These are phyloP conservation scores for Pythium oligandrum DNA, from an alignment of 352 stramenopile genomes.

Conservation along the genomic window DNA sequence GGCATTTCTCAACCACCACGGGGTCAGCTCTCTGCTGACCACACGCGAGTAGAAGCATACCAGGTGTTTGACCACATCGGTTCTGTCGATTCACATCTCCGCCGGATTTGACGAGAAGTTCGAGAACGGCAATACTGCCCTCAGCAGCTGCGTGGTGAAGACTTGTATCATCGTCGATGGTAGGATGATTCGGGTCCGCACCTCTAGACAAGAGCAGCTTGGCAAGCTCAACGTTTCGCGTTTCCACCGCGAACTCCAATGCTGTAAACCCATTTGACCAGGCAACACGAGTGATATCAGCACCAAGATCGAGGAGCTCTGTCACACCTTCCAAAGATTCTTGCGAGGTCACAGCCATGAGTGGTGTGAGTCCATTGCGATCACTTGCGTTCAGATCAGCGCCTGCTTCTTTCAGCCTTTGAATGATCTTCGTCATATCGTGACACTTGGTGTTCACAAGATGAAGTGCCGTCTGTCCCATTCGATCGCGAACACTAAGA, in stretches of 20 bases:
- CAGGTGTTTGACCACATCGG: conserved; percentile 63
- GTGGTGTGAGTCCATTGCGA: conserved; percentile 61
- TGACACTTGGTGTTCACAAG: conserved; percentile 30
- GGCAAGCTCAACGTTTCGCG: conserved; percentile 40
- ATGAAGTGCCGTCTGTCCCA: conserved; percentile 63
- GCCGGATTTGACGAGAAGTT: conserved; percentile 44
- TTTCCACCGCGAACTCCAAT: conserved; percentile 51
- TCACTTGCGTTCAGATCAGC: conserved; percentile 61
- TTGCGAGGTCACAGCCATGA: conserved; percentile 69
- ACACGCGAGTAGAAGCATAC: conserved; percentile 42
- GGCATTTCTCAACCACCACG: conserved; percentile 32
- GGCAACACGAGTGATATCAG: conserved; percentile 47
- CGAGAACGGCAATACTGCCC: conserved; percentile 42
- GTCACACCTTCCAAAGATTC: conserved; percentile 63
- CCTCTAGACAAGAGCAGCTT: conserved; percentile 67
- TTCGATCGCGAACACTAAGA: conserved; percentile 52
- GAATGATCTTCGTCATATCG: conserved; percentile 63
- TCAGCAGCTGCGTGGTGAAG: conserved; percentile 58
- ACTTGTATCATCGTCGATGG: conserved; percentile 62
- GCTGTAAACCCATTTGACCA: conserved; percentile 78
- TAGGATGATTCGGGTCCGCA: conserved; percentile 53
- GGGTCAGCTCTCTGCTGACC: conserved; percentile 8
- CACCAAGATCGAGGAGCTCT: conserved; percentile 69
- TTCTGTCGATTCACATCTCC: conserved; percentile 62
- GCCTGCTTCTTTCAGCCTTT: conserved; percentile 46